A percentile compares a stretch with the other conserved stretches of the same genome.
Conservation (phyloP, 495 filamentous ascomycete species). For the Aspergillus panamensis region DNA sequence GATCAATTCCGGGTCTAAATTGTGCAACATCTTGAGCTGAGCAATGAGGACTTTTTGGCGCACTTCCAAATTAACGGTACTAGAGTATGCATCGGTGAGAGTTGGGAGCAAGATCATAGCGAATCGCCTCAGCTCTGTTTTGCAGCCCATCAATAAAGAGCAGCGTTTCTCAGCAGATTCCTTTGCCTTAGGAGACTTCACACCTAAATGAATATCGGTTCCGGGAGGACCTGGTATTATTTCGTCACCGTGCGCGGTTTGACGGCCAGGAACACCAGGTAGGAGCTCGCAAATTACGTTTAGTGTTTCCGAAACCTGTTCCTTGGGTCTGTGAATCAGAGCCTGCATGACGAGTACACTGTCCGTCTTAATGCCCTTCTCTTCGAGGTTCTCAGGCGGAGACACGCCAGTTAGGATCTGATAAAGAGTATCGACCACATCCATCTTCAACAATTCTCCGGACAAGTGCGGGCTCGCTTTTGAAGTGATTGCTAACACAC, state of each 20-base stretch:
- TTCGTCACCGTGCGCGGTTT: slow-evolving; percentile 48
- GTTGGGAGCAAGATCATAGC: slow-evolving; percentile 94
- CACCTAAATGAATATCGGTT: slow-evolving; percentile 27
- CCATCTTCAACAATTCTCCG: slow-evolving; percentile 90
- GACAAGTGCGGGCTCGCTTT: slow-evolving; percentile 84
- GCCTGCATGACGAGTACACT: slow-evolving; percentile 99
- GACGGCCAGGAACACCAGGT: slow-evolving; percentile 48
- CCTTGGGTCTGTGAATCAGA: slow-evolving; percentile 90
- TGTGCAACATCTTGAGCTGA: slow-evolving; percentile 98
- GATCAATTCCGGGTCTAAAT: slow-evolving; percentile 77
- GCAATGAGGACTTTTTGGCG: slow-evolving; percentile 95
- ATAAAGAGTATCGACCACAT: slow-evolving; percentile 95
- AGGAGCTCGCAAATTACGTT: slow-evolving; percentile 97
- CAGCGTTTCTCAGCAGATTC: slow-evolving; percentile 75
- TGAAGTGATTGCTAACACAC: slow-evolving; percentile 82
- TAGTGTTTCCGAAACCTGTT: slow-evolving; percentile 94
- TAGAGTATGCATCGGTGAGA: slow-evolving; percentile 94
- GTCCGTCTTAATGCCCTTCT: slow-evolving; percentile 85
- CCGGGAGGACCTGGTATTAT: slow-evolving; percentile 46
- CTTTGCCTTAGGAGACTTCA: slow-evolving; percentile 44
- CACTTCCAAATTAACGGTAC: slow-evolving; percentile 95
- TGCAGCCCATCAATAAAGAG: slow-evolving; percentile 73
- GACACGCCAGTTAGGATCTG: slow-evolving; percentile 97
- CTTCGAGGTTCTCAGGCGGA: slow-evolving; percentile 73
- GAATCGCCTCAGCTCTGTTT: slow-evolving; percentile 82